Evolutionary conservation across 768 basidiomycete species (phyloP).

Genomic region (Gymnopilus dilepis): DNA sequence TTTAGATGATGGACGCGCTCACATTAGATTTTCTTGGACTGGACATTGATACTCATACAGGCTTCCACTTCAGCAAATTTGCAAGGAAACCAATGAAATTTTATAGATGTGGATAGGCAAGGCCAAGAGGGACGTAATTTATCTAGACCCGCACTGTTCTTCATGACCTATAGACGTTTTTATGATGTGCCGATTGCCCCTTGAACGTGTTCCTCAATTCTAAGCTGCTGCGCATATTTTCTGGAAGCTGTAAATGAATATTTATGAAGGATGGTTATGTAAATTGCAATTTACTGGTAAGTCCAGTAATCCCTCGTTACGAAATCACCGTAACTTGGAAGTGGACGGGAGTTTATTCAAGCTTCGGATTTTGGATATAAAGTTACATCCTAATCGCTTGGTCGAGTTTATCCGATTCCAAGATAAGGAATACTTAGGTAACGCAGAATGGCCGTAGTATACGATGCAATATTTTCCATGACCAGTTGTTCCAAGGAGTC

Average conservation of each 20-base stretch:
- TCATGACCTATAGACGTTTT: not conserved
- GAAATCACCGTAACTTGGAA: too few relatives aligned
- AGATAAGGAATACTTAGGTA: not conserved
- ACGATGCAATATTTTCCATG: too few relatives aligned
- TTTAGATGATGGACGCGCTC: not conserved
- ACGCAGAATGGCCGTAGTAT: too few relatives aligned
- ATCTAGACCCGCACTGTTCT: not conserved
- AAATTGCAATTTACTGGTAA: not conserved
- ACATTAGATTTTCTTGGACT: not conserved
- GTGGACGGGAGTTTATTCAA: not conserved
- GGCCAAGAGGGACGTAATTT: not conserved
- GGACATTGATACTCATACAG: not conserved
- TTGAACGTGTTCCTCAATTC: too few relatives aligned
- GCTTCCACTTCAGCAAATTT: not conserved
- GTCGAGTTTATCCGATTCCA: not conserved
- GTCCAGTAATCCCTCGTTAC: not conserved
- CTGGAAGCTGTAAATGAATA: too few relatives aligned
- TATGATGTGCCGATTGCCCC: too few relatives aligned
- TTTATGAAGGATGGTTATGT: too few relatives aligned
- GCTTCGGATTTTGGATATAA: not conserved
- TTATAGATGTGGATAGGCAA: not conserved
- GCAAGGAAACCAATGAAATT: not conserved
- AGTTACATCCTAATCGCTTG: not conserved
- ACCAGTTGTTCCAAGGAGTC: too few relatives aligned
- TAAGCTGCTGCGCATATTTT: too few relatives aligned